A percentile compares a stretch with the other conserved stretches of the same genome.
phyloP scores from a whole-genome alignment of 2,329 filamentous ascomycete species.

The Claviceps sp. region DNA sequence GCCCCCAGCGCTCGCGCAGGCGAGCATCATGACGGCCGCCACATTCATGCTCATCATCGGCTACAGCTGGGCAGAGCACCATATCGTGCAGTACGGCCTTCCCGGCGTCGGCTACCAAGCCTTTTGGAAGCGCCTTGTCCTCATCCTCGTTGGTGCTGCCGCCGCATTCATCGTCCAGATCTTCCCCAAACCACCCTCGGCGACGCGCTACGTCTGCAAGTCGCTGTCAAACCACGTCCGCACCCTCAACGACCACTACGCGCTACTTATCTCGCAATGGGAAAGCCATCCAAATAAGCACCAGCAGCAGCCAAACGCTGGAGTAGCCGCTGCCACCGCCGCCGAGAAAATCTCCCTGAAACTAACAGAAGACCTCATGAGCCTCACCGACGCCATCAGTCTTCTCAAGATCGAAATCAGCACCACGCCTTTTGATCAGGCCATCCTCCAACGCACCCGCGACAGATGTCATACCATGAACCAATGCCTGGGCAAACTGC shows the following conservation, averaged over 20 bases:
- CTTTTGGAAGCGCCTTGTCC: conserved; percentile 32
- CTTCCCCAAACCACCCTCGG: conserved; percentile 32
- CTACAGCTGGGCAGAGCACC: conserved; percentile 32
- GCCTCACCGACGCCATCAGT: conserved; percentile 14
- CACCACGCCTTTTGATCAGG: conserved; percentile 17
- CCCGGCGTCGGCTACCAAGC: conserved; percentile 32
- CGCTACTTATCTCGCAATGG: conserved; percentile 33
- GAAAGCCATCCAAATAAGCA: conserved; percentile 19
- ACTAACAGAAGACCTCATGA: conserved; percentile 15
- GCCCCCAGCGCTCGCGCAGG: conserved; percentile 15
- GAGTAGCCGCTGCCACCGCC: conserved; percentile 9
- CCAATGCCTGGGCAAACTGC: conserved; percentile 18
- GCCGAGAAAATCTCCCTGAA: conserved; percentile 18
- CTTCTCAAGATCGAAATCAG: conserved; percentile 19
- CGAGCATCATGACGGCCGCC: conserved; percentile 18
- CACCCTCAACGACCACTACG: conserved; percentile 33
- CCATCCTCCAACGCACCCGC: conserved; percentile 16
- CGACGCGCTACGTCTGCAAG: conserved; percentile 29
- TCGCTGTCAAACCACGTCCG: conserved; percentile 30
- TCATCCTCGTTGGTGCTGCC: conserved; percentile 30
- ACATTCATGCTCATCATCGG: conserved; percentile 31
- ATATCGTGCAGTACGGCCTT: conserved; percentile 28
- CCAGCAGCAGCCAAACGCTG: neutral
- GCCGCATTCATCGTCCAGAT: conserved; percentile 31
- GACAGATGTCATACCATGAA: conserved; percentile 20